These are phyloP conservation scores for Alnus glutinosa DNA, from an alignment of 306 rosid species.

Conservation along the genomic window DNA sequence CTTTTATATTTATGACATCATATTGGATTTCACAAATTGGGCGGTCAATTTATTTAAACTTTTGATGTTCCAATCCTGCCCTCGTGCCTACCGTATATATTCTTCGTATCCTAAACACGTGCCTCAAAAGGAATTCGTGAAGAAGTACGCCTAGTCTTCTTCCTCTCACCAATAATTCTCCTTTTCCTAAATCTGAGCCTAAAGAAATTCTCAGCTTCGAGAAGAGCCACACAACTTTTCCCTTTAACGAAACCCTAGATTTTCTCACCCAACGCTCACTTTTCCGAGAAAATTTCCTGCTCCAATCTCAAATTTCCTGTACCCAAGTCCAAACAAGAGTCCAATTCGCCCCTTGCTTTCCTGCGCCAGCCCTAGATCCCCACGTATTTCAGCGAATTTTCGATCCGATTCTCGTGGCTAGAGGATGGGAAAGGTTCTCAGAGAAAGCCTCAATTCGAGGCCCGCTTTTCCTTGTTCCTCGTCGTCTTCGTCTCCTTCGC, in stretches of 20 bases:
- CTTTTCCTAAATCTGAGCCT: conserved; percentile 31
- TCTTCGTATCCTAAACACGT: conserved; percentile 2
- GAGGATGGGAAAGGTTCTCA: conserved; percentile 69
- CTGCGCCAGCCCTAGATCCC: not conserved
- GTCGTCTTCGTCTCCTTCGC: conserved; percentile 32
- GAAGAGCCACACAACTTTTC: conserved; percentile 21
- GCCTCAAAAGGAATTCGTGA: conserved; percentile 3
- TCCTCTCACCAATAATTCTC: conserved; percentile 10
- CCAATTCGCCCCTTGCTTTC: not conserved
- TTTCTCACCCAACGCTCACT: conserved; percentile 37
- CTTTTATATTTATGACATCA: too few species aligned
- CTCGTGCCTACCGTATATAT: not conserved
- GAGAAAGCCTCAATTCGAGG: conserved; percentile 50
- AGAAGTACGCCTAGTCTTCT: conserved; percentile 21
- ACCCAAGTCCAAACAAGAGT: conserved; percentile 2
- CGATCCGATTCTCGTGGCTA: conserved; percentile 24
- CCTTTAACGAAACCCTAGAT: conserved; percentile 40
- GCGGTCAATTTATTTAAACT: too few species aligned
- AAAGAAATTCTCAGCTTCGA: conserved; percentile 29
- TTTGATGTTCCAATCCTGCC: not conserved
- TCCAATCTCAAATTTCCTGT: conserved; percentile 18
- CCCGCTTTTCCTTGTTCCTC: conserved; percentile 43
- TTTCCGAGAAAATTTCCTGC: conserved; percentile 9
- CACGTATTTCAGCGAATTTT: conserved; percentile 3
- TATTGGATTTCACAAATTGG: too few species aligned